Evolutionary conservation across 371 early-diverging fungal species (phyloP).

Genomic region (Rhizomucor pusillus): DNA sequence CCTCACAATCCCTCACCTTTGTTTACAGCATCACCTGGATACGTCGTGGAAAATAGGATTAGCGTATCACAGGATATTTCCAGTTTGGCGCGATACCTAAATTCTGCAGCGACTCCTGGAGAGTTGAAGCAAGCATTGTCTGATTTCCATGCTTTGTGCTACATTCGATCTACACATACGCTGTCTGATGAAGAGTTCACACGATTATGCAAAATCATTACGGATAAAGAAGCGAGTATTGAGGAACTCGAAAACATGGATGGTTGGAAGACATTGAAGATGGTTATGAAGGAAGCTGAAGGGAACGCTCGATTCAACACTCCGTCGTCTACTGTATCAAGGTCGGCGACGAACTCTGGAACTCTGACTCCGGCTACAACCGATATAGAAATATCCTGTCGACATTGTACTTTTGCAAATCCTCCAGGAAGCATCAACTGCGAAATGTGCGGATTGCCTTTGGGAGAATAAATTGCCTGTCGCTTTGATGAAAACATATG

Average conservation of each 20-base stretch:
- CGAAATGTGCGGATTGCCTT: conserved; percentile 95
- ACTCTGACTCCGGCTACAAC: conserved; percentile 28
- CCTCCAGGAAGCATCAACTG: conserved; percentile 64
- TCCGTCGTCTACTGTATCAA: conserved; percentile 12
- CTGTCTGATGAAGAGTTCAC: conserved; percentile 55
- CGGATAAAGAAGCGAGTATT: conserved; percentile 39
- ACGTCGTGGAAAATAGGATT: conserved; percentile 74
- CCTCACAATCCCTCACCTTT: conserved; percentile 78
- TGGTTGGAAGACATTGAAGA: conserved; percentile 81
- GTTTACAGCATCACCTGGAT: conserved; percentile 54
- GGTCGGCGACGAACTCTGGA: conserved; percentile 21
- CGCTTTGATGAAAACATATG: neutral
- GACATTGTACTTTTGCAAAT: conserved; percentile 93
- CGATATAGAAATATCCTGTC: conserved; percentile 70
- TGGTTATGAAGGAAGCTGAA: conserved; percentile 61
- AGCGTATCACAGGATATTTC: conserved; percentile 18
- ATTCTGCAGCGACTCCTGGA: conserved; percentile 24
- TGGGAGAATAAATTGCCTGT: conserved; percentile 21
- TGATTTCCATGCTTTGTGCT: conserved; percentile 85
- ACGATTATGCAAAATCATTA: conserved; percentile 51
- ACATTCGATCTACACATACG: conserved; percentile 52
- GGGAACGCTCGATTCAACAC: conserved; percentile 14
- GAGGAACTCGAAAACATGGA: conserved; percentile 43
- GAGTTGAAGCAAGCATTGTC: conserved; percentile 51
- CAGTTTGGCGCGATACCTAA: conserved; percentile 58